Conservation (phyloP, 176 grass and related monocot genomes). For the Tillandsia fasciculata region DNA sequence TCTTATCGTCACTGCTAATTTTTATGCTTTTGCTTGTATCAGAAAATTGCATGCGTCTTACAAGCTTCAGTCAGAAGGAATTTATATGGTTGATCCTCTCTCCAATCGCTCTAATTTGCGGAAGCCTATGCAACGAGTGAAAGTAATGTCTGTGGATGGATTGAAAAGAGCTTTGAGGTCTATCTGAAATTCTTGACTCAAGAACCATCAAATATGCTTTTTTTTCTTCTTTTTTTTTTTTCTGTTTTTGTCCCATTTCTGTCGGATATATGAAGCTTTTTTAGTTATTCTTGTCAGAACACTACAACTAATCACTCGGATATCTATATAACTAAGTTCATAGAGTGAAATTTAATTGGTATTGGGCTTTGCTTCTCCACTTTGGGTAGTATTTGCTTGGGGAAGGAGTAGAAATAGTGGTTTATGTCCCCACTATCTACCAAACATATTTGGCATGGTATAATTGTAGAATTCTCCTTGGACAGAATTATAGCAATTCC, state of each 20-base stretch:
- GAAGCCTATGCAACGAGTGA: conserved; percentile 50
- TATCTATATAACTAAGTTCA: no score
- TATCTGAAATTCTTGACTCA: conserved; percentile 8
- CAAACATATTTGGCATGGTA: no score
- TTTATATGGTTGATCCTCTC: conserved; percentile 73
- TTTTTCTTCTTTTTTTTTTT: neutral
- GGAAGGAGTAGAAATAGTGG: no score
- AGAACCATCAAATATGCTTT: neutral
- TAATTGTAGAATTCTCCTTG: no score
- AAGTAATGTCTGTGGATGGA: conserved; percentile 72
- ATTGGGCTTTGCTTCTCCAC: no score
- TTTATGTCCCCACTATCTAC: no score
- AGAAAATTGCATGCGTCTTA: conserved; percentile 65
- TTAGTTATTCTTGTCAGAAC: neutral
- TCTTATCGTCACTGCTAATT: neutral
- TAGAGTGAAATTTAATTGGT: no score
- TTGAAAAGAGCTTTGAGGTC: conserved; percentile 88
- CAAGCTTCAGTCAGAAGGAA: conserved; percentile 56
- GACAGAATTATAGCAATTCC: no score
- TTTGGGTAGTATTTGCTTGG: no score
- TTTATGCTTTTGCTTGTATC: conserved; percentile 5
- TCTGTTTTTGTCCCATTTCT: neutral
- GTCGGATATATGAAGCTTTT: neutral
- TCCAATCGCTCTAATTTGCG: conserved; percentile 31
- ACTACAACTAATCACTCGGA: neutral